A percentile compares a stretch with the other conserved stretches of the same genome.
phyloP scores from a whole-genome alignment of 768 basidiomycete genomes.

The Pleurotus tuoliensis region DNA sequence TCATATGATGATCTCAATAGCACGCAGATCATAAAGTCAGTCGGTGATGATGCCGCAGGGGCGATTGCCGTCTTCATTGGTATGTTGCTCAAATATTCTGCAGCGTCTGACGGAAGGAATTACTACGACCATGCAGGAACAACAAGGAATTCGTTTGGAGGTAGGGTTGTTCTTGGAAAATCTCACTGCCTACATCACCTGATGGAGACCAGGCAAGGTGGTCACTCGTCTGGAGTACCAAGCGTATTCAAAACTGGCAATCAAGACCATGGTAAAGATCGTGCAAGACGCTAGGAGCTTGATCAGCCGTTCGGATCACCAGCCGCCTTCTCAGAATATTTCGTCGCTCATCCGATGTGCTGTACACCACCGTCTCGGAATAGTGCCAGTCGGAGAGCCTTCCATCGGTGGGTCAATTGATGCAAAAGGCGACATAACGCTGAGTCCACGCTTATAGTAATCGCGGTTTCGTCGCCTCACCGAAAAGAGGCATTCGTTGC shows the following conservation, averaged over 20 bases:
- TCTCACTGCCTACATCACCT: not conserved
- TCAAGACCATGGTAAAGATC: constrained; percentile 71
- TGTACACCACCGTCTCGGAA: constrained; percentile 75
- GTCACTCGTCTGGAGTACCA: constrained; percentile 80
- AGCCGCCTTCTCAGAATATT: constrained; percentile 17
- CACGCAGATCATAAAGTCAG: constrained; percentile 54
- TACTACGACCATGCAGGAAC: constrained; percentile 36
- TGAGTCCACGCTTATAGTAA: constrained; percentile 35
- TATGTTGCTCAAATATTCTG: constrained; percentile 9
- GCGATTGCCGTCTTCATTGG: constrained; percentile 79
- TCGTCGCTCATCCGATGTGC: constrained; percentile 52
- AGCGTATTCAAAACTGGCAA: constrained; percentile 76
- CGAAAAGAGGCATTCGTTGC: constrained; percentile 76
- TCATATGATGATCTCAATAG: constrained; percentile 58
- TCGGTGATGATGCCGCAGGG: constrained; percentile 62
- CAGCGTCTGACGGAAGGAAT: not conserved
- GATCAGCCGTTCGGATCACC: constrained; percentile 41
- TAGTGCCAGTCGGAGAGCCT: constrained; percentile 72
- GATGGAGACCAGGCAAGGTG: constrained; percentile 45
- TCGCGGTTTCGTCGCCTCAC: constrained; percentile 82
- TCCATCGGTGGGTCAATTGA: constrained; percentile 50
- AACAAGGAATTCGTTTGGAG: constrained; percentile 83
- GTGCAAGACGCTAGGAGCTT: constrained; percentile 39
- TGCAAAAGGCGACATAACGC: not conserved
- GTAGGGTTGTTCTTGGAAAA: constrained; percentile 28